Evolutionary conservation across 2,329 filamentous ascomycete genomes (phyloP), one percentile per base, ranked within the genome.

Genomic region (Ascochyta pisi): DNA sequence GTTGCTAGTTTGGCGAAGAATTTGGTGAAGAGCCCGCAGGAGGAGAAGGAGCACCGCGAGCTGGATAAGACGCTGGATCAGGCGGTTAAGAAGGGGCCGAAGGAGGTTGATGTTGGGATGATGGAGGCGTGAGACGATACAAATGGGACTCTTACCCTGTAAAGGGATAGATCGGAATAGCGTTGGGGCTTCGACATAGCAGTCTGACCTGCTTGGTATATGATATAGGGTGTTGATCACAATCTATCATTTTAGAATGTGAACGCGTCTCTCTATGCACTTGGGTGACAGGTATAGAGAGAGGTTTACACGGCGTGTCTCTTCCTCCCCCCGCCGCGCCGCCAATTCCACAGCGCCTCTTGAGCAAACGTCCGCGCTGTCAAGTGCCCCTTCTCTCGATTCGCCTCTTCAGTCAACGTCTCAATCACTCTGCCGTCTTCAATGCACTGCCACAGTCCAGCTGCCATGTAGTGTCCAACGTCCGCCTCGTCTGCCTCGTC

Each of bases 271-370:
- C 6, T 26, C 8, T 31, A 31, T 31, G 29, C 13, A 12, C 13
- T 5, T 31, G 13, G 12, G 3, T 31, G 12, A 12, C 12, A 31
- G 5, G 29, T 10, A 12, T 26, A 8, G 6, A 3, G 29, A 6
- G 15, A 13, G 15, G 19, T 26, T 70, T 56, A 80, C 24, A 75
- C 73, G 47, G 79, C 79, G 82, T 77, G 77, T 85, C 85, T 77
- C 81, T 83, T 78, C 79, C 83, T 76, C 74, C 84, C 80, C 78
- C 87, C 77, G 71, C 90, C 90, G 82, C 89, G 70, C 82, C 89
- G 63, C 91, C 91, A 93, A 58, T 96, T 76, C 93, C 94, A 97
- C 15, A 97, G 78, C 1, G 92, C 93, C 75, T 98, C 94, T 3
- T 89, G 87, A 10, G 94, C 93, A 81, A 93, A 96, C 0, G 89